Base-by-base conservation (phyloP, 305 asterid species). In the Fraxinus greggii region DNA sequence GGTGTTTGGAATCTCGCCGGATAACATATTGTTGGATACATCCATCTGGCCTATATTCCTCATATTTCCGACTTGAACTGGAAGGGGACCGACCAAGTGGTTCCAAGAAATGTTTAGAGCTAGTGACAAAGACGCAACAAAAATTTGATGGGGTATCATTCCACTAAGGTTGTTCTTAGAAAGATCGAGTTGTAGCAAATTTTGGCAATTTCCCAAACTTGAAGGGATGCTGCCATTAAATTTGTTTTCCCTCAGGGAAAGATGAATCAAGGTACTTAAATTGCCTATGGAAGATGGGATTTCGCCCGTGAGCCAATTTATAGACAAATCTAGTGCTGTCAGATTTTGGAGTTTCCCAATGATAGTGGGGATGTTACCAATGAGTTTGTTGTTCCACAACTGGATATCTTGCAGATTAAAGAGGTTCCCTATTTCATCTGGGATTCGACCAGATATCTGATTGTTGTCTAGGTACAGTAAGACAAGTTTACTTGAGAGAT, bases 271-370 rank as follows among this genome's bases (percentile, higher is more conserved):
- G 29, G 35, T 24, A 26, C 77, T 77, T 38, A 85, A 67, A 78
- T 85, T 82, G 72, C 85, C 87, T 4, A 78, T 40, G 54, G 83
- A 32, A 17, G 78, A 75, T 28, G 87, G 85, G 51, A 85, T 78
- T 38, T 78, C 59, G 28, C 83, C 80, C 1, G 38, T 78, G 21
- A 85, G 82, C 70, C 77, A 63, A 59, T 85, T 85, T 63, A 1
- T 10, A 1, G 76, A 29, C 51, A 85, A 82, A 32, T 82, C 81
- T 31, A 81, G 56, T 33, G 21, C 35, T 1, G 35, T 76, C 56
- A 85, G 61, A 15, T 75, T 42, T 29, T 28, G 79, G 76, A 85
- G 75, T n/a, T 73, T 35, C 10, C 85, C 85, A 24, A 81, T 32
- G 7, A 4, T 77, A 12, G 19, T 29, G 7, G 87, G 87, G 77